phyloP scores from a whole-genome alignment of 371 early-diverging fungal genomes.

The Rhizopus delemar region DNA sequence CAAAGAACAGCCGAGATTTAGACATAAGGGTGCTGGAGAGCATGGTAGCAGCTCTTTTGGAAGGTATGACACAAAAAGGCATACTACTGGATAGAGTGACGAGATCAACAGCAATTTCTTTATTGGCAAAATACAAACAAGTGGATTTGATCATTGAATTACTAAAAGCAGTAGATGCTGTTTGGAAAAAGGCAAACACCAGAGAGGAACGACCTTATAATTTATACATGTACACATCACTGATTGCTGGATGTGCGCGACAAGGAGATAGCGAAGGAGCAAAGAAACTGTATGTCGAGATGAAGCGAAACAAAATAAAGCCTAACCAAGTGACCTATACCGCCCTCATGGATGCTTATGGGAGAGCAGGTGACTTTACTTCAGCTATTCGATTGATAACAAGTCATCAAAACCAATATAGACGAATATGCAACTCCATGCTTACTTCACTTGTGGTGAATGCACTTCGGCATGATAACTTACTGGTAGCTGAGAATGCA shows the following conservation, averaged over 20 bases:
- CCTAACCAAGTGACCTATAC: slow-evolving; percentile 37
- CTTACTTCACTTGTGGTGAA: slow-evolving; percentile 38
- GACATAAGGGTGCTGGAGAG: slow-evolving; percentile 7
- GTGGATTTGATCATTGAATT: slow-evolving; percentile 26
- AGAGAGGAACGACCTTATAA: slow-evolving; percentile 20
- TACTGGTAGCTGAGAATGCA: slow-evolving; percentile 25
- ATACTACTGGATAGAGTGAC: slow-evolving; percentile 27
- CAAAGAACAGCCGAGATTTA: slow-evolving; percentile 10
- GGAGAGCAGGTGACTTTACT: slow-evolving; percentile 38
- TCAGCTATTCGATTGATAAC: slow-evolving; percentile 25
- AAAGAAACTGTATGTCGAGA: slow-evolving; percentile 36
- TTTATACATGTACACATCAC: slow-evolving; percentile 45
- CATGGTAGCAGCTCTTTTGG: slow-evolving; percentile 24
- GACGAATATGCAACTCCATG: slow-evolving; percentile 13
- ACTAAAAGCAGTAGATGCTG: slow-evolving; percentile 28
- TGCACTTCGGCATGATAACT: slow-evolving; percentile 33
- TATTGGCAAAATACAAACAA: slow-evolving; percentile 21
- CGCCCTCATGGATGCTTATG: slow-evolving; percentile 41
- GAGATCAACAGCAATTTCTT: slow-evolving; percentile 28
- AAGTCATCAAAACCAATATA: slow-evolving; percentile 10
- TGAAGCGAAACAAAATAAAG: slow-evolving; percentile 30
- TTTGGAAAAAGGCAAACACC: not conserved
- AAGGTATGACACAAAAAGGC: slow-evolving; percentile 23
- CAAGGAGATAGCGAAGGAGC: slow-evolving; percentile 35
- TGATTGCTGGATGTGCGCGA: slow-evolving; percentile 41